Evolutionary conservation across 176 grass and related monocot species (phyloP).

Genomic region (Puya raimondii): DNA sequence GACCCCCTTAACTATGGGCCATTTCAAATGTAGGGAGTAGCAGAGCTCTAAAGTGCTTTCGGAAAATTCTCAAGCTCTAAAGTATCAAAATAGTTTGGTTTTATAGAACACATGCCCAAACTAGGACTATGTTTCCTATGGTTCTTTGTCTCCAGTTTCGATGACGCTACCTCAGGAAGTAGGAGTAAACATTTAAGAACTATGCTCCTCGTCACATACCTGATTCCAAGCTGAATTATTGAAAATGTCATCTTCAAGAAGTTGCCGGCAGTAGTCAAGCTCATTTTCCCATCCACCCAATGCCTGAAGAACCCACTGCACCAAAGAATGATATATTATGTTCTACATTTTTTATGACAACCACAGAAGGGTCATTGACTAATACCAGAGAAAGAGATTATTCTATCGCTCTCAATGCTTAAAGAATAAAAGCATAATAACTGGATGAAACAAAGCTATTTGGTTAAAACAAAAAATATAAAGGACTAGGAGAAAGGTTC

Average conservation of each 20-base stretch:
- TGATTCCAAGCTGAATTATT: constrained; percentile 99
- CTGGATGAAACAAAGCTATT: no score
- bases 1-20: no score
- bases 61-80: no score
- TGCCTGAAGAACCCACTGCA: constrained; percentile 86
- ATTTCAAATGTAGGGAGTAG: no score
- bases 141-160: no score
- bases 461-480: no score
- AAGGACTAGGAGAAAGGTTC: no score
- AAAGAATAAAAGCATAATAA: background rate
- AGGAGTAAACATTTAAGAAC: background rate
- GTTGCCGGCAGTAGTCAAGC: constrained; percentile 55
- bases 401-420: background rate
- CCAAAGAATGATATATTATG: background rate
- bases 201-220: constrained; percentile 30
- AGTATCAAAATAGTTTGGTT: no score
- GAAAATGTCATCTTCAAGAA: constrained; percentile 82
- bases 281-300: constrained; percentile 93
- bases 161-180: no score
- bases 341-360: background rate
- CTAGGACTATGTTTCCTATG: no score
- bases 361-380: background rate
- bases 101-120: no score
- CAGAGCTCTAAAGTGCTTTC: no score
- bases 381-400: background rate